phyloP scores from a whole-genome alignment of 176 grass and related monocot genomes.

The Carex cristatella region DNA sequence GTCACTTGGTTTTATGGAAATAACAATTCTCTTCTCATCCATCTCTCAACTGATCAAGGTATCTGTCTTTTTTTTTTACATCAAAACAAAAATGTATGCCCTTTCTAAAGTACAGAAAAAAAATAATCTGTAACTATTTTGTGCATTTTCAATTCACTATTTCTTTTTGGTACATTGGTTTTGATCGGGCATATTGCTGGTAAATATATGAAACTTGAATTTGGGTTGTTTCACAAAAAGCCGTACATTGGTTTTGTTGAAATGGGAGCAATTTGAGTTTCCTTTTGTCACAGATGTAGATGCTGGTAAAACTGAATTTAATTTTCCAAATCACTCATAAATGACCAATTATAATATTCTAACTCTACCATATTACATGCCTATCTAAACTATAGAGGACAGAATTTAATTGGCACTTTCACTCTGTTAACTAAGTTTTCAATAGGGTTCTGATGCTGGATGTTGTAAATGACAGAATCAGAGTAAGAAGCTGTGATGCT shows the following conservation, averaged over 20 bases:
- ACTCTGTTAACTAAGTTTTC: neutral
- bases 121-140: too few relatives aligned
- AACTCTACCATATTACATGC: neutral
- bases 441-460: neutral
- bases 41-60: slow-evolving; percentile 98
- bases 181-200: too few relatives aligned
- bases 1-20: slow-evolving; percentile 41
- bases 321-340: neutral
- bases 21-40: slow-evolving; percentile 47
- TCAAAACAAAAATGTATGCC: too few relatives aligned
- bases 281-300: neutral
- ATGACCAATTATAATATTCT: neutral
- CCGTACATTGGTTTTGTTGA: too few relatives aligned
- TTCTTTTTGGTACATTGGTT: too few relatives aligned
- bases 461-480: neutral
- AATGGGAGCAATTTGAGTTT: neutral
- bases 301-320: neutral
- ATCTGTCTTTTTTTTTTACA: neutral
- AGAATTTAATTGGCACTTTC: neutral
- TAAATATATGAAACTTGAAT: too few relatives aligned
- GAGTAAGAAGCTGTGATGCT: neutral
- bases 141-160: too few relatives aligned
- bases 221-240: too few relatives aligned
- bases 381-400: neutral
- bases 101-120: too few relatives aligned